These are phyloP conservation scores for Paraphaeosphaeria sporulosa DNA, from an alignment of 2,329 filamentous ascomycete genomes.

Conservation along the genomic window DNA sequence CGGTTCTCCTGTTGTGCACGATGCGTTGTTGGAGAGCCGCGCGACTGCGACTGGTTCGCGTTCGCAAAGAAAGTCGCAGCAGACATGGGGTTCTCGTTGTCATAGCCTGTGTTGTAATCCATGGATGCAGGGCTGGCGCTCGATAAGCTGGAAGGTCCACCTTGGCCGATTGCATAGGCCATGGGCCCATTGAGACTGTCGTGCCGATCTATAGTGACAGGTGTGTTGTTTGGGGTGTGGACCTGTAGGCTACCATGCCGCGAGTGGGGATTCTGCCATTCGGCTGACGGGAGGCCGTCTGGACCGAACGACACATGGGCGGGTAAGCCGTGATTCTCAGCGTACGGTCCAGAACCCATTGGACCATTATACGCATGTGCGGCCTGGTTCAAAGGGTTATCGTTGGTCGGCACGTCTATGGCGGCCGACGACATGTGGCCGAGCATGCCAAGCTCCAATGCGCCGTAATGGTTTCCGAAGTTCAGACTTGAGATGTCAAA, in stretches of 20 bases:
- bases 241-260: constrained; percentile 55
- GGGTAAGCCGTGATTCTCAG: constrained; percentile 32
- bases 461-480: constrained; percentile 95
- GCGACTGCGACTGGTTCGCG: constrained; percentile 36
- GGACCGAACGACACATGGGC: constrained; percentile 41
- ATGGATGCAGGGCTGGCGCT: constrained; percentile 65
- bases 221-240: constrained; percentile 53
- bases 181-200: constrained; percentile 55
- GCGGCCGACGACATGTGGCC: constrained; percentile 95
- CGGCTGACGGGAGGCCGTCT: constrained; percentile 35
- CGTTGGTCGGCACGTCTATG: constrained; percentile 77
- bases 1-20: constrained; percentile 37
- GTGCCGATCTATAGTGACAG: constrained; percentile 44
- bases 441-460: constrained; percentile 93
- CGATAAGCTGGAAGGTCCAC: constrained; percentile 60
- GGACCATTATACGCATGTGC: constrained; percentile 51
- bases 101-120: constrained; percentile 51
- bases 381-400: constrained; percentile 53
- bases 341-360: constrained; percentile 39
- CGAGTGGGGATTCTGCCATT: constrained; percentile 50
- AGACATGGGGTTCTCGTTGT: constrained; percentile 51
- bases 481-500: constrained; percentile 94
- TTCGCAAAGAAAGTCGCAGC: constrained; percentile 46
- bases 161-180: constrained; percentile 69
- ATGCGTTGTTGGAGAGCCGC: constrained; percentile 37